Base-by-base conservation (phyloP, 768 basidiomycete species). In the Naganishia kalamii region DNA sequence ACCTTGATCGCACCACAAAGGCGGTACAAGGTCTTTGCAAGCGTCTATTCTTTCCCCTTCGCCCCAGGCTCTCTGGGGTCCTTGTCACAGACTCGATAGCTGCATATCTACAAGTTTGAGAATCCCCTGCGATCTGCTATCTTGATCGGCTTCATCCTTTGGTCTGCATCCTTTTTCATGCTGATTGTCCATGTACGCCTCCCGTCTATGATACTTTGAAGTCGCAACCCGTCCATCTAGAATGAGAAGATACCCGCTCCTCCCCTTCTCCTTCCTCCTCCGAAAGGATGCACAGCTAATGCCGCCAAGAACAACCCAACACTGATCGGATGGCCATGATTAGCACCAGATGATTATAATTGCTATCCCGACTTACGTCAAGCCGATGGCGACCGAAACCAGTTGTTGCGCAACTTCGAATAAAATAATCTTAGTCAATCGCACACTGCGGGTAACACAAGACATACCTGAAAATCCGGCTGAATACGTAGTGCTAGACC, bases 231-330 rank as follows among this genome's bases (percentile, higher is more conserved):
- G 47, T 15, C 17, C 37, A 12, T 21, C 41, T 75, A 80, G 76
- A 80, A 80, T 4, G 77, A 77, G 63, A 79, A 80, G 40, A 80
- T 78, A 67, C 79, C 78, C 52, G 63, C 35, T 64, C 71, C 69
- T 46, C 80, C 80, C 33, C 78, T 65, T 47, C 77, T 68, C 12
- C 79, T 71, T 4, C 78, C 77, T 17, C 79, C 79, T 15, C 80
- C 80, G 41, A 80, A 72, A 41, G 75, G 76, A 69, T 78, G 73
- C 3, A 87, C 85, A 25, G 87, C 74, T 1, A 84, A 85, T 23
- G 88, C 80, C 3, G 86, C 83, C 41, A 89, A 82, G 15, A 88
- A 87, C 4, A 90, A 79, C 4, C 89, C 89, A 67, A 92, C 87
- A 0, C 88, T 88, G n/a, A 88, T 77, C 6, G 85, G 17, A 29